phyloP scores from a whole-genome alignment of 2,329 filamentous ascomycete species.

The Tolypocladium tundrense region DNA sequence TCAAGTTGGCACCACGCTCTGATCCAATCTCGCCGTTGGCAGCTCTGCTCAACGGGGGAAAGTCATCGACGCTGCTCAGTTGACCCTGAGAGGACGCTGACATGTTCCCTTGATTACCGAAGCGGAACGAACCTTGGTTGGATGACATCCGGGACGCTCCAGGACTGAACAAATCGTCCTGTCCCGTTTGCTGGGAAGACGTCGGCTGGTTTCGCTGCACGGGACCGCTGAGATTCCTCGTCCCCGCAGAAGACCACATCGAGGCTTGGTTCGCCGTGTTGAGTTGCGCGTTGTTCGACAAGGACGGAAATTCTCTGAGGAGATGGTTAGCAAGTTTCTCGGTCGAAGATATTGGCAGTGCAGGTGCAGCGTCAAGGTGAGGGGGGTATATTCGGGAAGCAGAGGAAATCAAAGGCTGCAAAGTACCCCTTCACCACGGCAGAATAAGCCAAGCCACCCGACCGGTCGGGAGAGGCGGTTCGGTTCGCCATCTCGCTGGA shows the following conservation, averaged over 20 bases:
- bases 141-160: constrained; percentile 28
- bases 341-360: constrained; percentile 14
- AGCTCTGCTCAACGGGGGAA: constrained; percentile 49
- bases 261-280: constrained; percentile 36
- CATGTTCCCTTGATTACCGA: constrained; percentile 35
- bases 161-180: constrained; percentile 34
- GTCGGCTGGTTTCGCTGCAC: constrained; percentile 42
- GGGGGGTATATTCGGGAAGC: background rate
- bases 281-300: constrained; percentile 51
- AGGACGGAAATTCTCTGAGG: constrained; percentile 53
- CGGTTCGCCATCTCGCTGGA: constrained; percentile 2
- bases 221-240: constrained; percentile 36
- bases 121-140: constrained; percentile 41
- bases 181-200: constrained; percentile 40
- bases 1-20: constrained; percentile 40
- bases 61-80: constrained; percentile 44
- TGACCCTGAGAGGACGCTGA: constrained; percentile 36
- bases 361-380: background rate
- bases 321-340: constrained; percentile 30
- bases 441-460: constrained; percentile 14
- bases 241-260: constrained; percentile 43
- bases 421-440: constrained; percentile 21
- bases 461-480: constrained; percentile 1
- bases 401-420: background rate
- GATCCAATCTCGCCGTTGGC: constrained; percentile 48